Percentiles rank a stretch among this genome's conserved stretches.
These are phyloP conservation scores for Pseudogymnoascus sp. DNA, from an alignment of 2,329 filamentous ascomycete genomes.

Conservation along the genomic window DNA sequence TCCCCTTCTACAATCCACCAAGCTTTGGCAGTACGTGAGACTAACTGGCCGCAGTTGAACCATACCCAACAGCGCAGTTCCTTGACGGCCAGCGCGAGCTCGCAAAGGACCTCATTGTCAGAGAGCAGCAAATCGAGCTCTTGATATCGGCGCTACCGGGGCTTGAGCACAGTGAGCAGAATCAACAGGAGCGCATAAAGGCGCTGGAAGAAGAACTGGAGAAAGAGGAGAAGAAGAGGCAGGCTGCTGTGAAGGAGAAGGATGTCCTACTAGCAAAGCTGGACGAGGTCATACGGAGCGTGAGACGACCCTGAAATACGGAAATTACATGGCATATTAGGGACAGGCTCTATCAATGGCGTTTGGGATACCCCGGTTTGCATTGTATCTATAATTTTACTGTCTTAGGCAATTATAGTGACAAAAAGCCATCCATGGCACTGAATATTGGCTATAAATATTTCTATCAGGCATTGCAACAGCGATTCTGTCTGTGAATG, in stretches of 20 bases:
- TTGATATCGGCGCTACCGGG: conserved; percentile 71
- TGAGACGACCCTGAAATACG: conserved; percentile 48
- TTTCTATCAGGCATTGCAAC: background rate
- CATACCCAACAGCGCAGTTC: conserved; percentile 59
- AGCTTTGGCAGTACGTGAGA: conserved; percentile 3
- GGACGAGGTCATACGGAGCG: conserved; percentile 54
- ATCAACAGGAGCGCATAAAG: conserved; percentile 63
- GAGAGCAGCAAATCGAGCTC: conserved; percentile 77
- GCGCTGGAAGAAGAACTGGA: conserved; percentile 61
- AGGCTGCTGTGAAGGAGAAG: conserved; percentile 58
- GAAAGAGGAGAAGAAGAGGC: conserved; percentile 55
- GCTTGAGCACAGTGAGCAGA: conserved; percentile 68
- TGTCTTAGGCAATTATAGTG: background rate
- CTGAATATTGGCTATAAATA: background rate
- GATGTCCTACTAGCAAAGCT: conserved; percentile 55
- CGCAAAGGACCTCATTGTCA: conserved; percentile 68
- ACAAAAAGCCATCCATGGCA: background rate
- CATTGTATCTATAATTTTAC: background rate
- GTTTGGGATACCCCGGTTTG: conserved; percentile 13
- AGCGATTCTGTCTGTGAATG: background rate
- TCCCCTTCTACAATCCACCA: conserved; percentile 14
- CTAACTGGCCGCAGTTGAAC: conserved; percentile 43
- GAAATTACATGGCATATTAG: too few species aligned
- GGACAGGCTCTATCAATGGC: background rate
- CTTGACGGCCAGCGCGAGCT: conserved; percentile 64